Base-by-base conservation (phyloP, 2,329 filamentous ascomycete species). In the Aspergillus sp. region DNA sequence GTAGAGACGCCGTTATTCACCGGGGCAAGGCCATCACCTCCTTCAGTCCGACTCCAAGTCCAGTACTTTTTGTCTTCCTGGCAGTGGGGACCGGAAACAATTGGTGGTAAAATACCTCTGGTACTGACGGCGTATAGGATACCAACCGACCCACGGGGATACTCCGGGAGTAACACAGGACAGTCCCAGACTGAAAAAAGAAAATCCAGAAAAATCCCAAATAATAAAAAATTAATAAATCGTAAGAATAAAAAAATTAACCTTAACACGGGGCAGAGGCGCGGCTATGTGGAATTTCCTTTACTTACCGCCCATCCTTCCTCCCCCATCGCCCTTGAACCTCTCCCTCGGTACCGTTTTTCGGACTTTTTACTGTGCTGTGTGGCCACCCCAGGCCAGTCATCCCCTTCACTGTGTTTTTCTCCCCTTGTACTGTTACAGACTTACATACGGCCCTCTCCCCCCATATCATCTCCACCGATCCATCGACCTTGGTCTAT, bases 81-180 rank as follows among this genome's bases (percentile, higher is more conserved):
- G 13, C 51, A 51, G 66, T 66, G 63, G 64, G 53, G 53, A 63
- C 66, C 68, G 69, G 66, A 72, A 74, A 72, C 70, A 70, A 68
- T 67, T 41, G 34, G 68, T 63, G 66, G 71, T 74, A 73, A 66
- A 58, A 43, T 68, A 70, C 68, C 17, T 51, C 41, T 60, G 50
- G 66, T 69, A 47, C 68, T 66, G 61, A 70, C 68, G 25, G 31
- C 43, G 64, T 66, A 65, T 64, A 59, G 56, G 61, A 67, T 70
- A 69, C 67, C 55, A 63, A 46, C 17, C 45, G 62, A 68, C 63
- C 64, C 61, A 69, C 63, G 70, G 67, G 65, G 64, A 61, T 66
- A 69, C 70, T 69, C 68, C 68, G 67, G 70, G 68, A 69, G 62
- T 68, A 66, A 66, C 58, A 63, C 51, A 50, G 55, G 50, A 59